Evolutionary conservation across 2,329 filamentous ascomycete species (phyloP), one percentile per base, ranked within the genome.

Genomic region (Colletotrichum eremochloae): DNA sequence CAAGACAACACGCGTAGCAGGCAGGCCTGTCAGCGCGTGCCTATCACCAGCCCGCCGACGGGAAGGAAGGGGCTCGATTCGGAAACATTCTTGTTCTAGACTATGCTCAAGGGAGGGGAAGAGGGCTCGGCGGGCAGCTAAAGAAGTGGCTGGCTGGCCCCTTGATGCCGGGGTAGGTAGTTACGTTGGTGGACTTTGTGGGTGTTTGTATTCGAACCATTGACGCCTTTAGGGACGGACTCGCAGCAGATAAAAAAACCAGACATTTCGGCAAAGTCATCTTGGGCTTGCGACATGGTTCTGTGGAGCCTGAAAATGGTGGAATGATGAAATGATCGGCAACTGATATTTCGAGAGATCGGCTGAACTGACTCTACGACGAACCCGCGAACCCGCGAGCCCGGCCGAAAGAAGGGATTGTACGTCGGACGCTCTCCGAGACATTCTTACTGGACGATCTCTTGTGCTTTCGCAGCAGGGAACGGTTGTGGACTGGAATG

Each of bases 1-100:
- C 36, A 63, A 24, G 61, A 63, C 33, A 38, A 33, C 46, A 50
- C 31, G 29, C 42, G 60, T 42, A 61, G 18, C 14, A 24, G n/a
- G 18, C 42, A 46, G 58, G 31, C 58, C 42, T 14, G 40, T 46
- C 57, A 50, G 33, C 20, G 42, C 33, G 33, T 24, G 33, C 31
- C 55, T n/a, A 29, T 52, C 56, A 48, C 31, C 62, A 56, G n/a
- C 33, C 4, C 15, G 67, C 44, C 9, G 40, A 31, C 50, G 63
- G 50, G 63, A 67, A 63, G 63, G 68, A 58, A 53, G 58, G 60
- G 12, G 18, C n/a, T 62, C 60, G 60, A 11, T 52, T 61, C 42
- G 65, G 55, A 68, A 63, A 68, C 68, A 63, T 38, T 63, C 52
- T 46, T 60, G 66, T 61, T 72, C 66, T 72, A 63, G 67, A 60